Conservation (phyloP, 2,329 filamentous ascomycete genomes). For the Botryotinia convoluta region DNA sequence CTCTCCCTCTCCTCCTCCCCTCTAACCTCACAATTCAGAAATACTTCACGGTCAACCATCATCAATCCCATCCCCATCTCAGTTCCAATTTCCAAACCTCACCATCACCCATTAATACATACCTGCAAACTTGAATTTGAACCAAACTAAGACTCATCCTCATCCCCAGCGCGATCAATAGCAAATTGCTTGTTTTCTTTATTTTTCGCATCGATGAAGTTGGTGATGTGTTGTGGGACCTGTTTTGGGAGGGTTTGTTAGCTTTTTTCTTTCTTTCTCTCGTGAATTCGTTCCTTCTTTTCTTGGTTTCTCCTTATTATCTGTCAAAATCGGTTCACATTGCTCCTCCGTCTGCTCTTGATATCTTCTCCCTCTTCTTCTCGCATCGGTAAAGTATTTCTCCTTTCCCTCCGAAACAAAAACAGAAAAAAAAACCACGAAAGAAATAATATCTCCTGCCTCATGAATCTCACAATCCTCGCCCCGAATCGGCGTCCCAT, state of each 20-base stretch:
- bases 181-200: constrained; percentile 44
- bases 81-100: neutral
- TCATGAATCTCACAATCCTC: constrained; percentile 28
- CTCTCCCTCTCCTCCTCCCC: no score
- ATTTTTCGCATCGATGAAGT: constrained; percentile 52
- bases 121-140: no score
- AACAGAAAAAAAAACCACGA: fast-evolving
- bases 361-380: no score
- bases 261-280: constrained; percentile 30
- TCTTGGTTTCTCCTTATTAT: no score
- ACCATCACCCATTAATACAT: neutral
- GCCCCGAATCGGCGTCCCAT: constrained; percentile 46
- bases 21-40: neutral
- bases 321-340: no score
- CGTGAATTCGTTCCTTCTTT: no score
- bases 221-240: constrained; percentile 48
- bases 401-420: constrained; percentile 28
- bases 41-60: neutral
- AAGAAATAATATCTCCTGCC: constrained; percentile 33
- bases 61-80: neutral
- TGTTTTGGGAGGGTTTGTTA: neutral
- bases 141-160: neutral
- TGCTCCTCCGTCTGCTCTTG: no score
- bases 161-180: constrained; percentile 25
- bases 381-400: no score